These are phyloP conservation scores for Fusarium chlamydosporum DNA, from an alignment of 2,329 filamentous ascomycete genomes.

Conservation along the genomic window DNA sequence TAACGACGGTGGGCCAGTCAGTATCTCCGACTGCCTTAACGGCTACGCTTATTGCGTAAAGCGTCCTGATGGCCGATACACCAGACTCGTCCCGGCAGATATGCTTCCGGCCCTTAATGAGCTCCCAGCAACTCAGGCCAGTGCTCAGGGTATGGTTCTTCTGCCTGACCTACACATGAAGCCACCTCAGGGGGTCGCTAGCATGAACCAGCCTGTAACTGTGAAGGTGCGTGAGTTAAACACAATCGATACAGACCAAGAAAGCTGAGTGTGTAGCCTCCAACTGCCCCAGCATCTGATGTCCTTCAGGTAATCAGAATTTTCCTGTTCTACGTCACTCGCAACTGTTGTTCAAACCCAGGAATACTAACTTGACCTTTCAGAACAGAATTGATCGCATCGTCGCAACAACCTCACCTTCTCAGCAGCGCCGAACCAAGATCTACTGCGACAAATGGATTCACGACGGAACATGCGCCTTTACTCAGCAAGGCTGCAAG, in stretches of 20 bases:
- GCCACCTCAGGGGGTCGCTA: conserved; percentile 57
- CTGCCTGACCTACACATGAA: conserved; percentile 59
- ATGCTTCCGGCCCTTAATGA: conserved; percentile 54
- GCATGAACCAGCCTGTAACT: conserved; percentile 56
- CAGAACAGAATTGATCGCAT: conserved; percentile 57
- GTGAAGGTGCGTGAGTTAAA: conserved; percentile 57
- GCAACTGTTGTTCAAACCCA: background rate
- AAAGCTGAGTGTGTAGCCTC: conserved; percentile 52
- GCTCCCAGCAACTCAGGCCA: conserved; percentile 60
- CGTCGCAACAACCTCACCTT: conserved; percentile 52
- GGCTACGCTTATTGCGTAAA: conserved; percentile 42
- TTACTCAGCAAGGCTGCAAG: conserved; percentile 86
- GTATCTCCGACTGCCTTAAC: conserved; percentile 40
- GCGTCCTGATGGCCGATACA: conserved; percentile 35
- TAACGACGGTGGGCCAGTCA: conserved; percentile 24
- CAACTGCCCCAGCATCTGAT: conserved; percentile 48
- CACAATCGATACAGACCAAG: conserved; percentile 25
- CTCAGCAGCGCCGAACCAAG: conserved; percentile 68
- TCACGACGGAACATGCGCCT: conserved; percentile 86
- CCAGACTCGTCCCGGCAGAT: conserved; percentile 41
- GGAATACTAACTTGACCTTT: conserved; percentile 11
- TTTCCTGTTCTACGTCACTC: background rate
- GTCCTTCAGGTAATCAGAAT: conserved; percentile 53
- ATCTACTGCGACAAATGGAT: conserved; percentile 93
- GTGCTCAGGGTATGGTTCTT: conserved; percentile 61